Percentiles rank a stretch among this genome's conserved stretches.
Conservation (phyloP, 1,284 basidiomycete species). For the Meripilus lineatus region DNA sequence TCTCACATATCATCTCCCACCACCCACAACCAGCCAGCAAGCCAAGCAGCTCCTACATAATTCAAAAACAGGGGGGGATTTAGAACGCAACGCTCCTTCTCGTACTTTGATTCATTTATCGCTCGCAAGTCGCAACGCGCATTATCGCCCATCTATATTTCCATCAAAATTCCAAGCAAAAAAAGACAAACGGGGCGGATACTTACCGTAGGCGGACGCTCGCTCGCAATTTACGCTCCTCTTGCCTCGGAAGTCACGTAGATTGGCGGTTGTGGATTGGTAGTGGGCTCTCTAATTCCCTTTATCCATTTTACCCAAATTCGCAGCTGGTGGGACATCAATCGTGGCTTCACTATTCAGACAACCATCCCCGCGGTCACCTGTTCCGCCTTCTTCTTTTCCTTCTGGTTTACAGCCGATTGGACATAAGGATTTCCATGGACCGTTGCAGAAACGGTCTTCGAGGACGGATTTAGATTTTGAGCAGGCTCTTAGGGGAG, state of each 20-base stretch:
- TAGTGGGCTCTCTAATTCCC: conserved; percentile 2
- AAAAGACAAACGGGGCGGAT: no score
- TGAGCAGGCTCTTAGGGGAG: conserved; percentile 62
- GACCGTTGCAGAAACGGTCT: conserved; percentile 30
- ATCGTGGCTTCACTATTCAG: conserved; percentile 31
- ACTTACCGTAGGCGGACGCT: neutral
- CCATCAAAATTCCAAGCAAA: no score
- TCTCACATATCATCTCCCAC: no score
- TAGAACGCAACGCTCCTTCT: no score
- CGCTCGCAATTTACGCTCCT: neutral
- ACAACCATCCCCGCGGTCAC: conserved; percentile 39
- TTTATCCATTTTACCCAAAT: conserved; percentile 4
- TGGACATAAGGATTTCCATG: conserved; percentile 42
- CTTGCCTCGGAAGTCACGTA: neutral
- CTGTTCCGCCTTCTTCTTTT: conserved; percentile 46
- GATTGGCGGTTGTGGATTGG: neutral
- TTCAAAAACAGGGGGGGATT: no score
- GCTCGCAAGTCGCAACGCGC: no score
- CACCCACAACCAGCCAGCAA: no score
- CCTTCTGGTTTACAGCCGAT: conserved; percentile 50
- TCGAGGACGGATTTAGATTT: conserved; percentile 77
- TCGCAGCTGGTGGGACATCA: no score
- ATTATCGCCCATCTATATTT: no score
- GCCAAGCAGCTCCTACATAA: no score
- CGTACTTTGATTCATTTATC: no score